Conservation (phyloP, 768 basidiomycete genomes). For the Lentinus tigrinus region DNA sequence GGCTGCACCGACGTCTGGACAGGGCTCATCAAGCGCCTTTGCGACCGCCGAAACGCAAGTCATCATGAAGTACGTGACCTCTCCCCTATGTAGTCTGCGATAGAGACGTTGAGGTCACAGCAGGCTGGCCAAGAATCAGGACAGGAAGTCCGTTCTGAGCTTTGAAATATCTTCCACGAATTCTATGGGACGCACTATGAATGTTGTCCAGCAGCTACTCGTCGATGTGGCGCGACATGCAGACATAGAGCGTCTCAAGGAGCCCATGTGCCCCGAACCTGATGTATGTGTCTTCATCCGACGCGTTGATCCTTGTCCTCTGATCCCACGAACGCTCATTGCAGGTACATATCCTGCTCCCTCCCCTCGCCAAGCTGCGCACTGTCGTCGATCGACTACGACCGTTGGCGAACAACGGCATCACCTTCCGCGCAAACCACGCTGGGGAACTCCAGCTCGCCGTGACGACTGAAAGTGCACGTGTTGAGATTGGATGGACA, state of each 20-base stretch:
- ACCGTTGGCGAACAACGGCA: constrained; percentile 59
- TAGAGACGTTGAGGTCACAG: too few species aligned
- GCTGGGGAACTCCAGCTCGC: constrained; percentile 53
- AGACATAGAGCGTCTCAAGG: constrained; percentile 69
- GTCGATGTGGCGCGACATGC: constrained; percentile 77
- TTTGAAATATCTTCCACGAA: constrained; percentile 73
- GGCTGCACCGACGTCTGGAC: constrained; percentile 13
- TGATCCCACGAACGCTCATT: neutral
- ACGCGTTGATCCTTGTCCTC: neutral
- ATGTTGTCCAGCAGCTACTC: constrained; percentile 76
- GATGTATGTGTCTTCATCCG: constrained; percentile 50
- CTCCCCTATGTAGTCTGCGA: too few species aligned
- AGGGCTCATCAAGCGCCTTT: constrained; percentile 44
- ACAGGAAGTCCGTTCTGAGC: constrained; percentile 71
- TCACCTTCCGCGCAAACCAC: constrained; percentile 69
- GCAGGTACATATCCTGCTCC: constrained; percentile 77
- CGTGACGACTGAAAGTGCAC: constrained; percentile 70
- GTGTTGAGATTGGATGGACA: constrained; percentile 77
- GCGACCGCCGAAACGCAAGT: constrained; percentile 54
- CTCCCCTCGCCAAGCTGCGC: constrained; percentile 72
- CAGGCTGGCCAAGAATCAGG: constrained; percentile 77
- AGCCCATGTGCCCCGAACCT: constrained; percentile 84
- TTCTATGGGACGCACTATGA: constrained; percentile 59
- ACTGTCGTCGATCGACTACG: constrained; percentile 75
- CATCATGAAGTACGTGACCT: constrained; percentile 53